phyloP scores from a whole-genome alignment of 345 rosid species.

The Xanthoceras sorbifolium region DNA sequence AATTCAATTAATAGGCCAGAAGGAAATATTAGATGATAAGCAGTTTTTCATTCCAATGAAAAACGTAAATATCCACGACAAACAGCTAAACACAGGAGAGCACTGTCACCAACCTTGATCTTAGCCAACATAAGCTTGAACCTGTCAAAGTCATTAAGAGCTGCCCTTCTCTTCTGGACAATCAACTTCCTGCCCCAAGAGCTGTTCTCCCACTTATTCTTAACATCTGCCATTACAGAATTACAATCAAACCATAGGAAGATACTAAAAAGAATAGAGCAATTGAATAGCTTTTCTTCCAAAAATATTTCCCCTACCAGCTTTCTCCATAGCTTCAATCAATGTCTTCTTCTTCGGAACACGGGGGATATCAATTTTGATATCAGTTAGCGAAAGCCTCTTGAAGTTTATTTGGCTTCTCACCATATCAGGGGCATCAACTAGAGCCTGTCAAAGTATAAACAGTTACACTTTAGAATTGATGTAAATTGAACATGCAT shows the following conservation, averaged over 20 bases:
- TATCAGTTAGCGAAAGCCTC: slow-evolving; percentile 76
- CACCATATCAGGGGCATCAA: slow-evolving; percentile 86
- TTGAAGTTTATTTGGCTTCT: slow-evolving; percentile 81
- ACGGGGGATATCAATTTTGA: slow-evolving; percentile 69
- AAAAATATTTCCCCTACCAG: slow-evolving; percentile 45
- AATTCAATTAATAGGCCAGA: not conserved
- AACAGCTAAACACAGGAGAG: not conserved
- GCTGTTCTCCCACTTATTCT: slow-evolving; percentile 84
- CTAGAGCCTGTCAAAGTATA: slow-evolving; percentile 54
- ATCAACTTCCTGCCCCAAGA: slow-evolving; percentile 87
- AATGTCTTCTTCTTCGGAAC: slow-evolving; percentile 78
- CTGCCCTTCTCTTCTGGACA: slow-evolving; percentile 75
- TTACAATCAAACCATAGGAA: not conserved
- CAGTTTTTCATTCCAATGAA: not conserved
- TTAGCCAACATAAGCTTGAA: slow-evolving; percentile 89
- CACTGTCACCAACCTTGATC: slow-evolving; percentile 64
- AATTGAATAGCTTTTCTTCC: slow-evolving; percentile 6
- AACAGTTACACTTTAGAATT: not conserved
- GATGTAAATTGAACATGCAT: not conserved
- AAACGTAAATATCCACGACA: not conserved
- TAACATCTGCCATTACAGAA: slow-evolving; percentile 54
- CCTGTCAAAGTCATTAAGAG: slow-evolving; percentile 79
- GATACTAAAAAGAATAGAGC: not conserved
- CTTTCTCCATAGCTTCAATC: slow-evolving; percentile 79
- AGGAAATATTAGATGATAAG: not conserved